Base-by-base conservation (phyloP, 2,329 filamentous ascomycete genomes). In the Lasiodiplodia theobromae region DNA sequence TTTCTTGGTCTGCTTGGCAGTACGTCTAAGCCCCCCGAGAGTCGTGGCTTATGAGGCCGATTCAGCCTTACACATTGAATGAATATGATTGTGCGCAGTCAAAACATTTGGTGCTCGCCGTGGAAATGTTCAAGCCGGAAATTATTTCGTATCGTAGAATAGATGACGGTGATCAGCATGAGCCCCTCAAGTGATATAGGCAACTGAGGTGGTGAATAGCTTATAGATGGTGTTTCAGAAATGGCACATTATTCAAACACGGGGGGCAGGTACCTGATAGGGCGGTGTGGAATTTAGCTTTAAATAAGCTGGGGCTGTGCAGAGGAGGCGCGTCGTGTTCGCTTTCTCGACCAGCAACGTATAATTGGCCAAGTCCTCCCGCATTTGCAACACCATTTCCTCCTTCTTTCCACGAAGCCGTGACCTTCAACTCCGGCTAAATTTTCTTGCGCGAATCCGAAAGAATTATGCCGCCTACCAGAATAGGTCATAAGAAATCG, bases 401-500 rank as follows among this genome's bases (percentile, higher is more conserved):
- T 31, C 3, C 40, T 21, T 11, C 44, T 47, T 47, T 18, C 44
- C n/a, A 51, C 23, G n/a, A 7, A 21, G 11, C n/a, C 18, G 16
- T 37, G 44, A 12, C 38, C 25, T 4, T 18, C 58, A 2, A 21
- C 57, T 16, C 12, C 10, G 23, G 44, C 57, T 23, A 23, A 7
- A 16, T 31, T 2, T 4, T 21, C 37, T 47, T 23, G 25, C 58
- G 23, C 25, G 1, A 1, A 7, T 5, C 10, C 21, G n/a, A 2
- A 10, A n/a, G 60, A 64, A 37, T n/a, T 21, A 64, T 64, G 60
- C 60, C 60, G 31, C 60, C 60, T 14, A 64, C 60, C n/a, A 47
- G 60, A n/a, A 47, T 64, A 12, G 60, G 60, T 11, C 60, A 64
- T 28, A 64, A 64, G 28, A 64, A 64, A 25, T 64, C 60, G 16